A percentile compares a stretch with the other conserved stretches of the same genome.
Conservation (phyloP, 768 basidiomycete species). For the Chiua virens region DNA sequence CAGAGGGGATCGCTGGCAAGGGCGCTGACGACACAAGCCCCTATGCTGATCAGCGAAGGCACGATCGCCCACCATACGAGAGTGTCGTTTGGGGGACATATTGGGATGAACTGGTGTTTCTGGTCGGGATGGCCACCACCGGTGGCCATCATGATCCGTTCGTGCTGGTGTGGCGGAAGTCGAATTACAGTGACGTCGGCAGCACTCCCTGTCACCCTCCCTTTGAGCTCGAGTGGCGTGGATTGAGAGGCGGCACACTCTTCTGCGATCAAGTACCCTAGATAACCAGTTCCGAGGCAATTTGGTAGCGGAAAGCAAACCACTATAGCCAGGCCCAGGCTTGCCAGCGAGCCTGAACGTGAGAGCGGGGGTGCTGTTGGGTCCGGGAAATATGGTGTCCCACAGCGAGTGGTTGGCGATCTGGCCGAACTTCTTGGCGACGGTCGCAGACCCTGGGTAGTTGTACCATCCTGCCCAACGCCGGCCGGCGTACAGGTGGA, state of each 20-base stretch:
- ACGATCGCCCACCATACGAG: conserved; percentile 16
- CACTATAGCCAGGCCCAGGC: conserved; percentile 65
- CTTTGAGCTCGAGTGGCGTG: conserved; percentile 5
- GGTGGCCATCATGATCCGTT: not conserved
- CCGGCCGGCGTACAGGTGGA: conserved; percentile 32
- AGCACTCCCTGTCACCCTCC: conserved; percentile 15
- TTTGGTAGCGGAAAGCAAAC: conserved; percentile 65
- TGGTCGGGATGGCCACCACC: not conserved
- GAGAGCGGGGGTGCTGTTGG: conserved; percentile 23
- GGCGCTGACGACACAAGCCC: conserved; percentile 18
- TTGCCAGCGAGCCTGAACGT: conserved; percentile 30
- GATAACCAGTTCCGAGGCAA: conserved; percentile 51
- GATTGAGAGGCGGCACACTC: not conserved
- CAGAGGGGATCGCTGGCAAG: conserved; percentile 25
- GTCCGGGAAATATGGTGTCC: conserved; percentile 35
- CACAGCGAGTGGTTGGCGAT: conserved; percentile 28
- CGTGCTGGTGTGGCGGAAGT: conserved; percentile 6
- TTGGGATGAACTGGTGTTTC: conserved; percentile 4
- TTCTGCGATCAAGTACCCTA: conserved; percentile 50
- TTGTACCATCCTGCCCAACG: conserved; percentile 39
- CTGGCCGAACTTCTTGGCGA: conserved; percentile 34
- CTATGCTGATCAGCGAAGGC: conserved; percentile 26
- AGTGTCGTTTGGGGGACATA: conserved; percentile 5
- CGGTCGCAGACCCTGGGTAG: conserved; percentile 31
- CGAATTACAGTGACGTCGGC: conserved; percentile 16